Conservation (phyloP, 2,329 filamentous ascomycete genomes). For the Botrytis byssoidea region DNA sequence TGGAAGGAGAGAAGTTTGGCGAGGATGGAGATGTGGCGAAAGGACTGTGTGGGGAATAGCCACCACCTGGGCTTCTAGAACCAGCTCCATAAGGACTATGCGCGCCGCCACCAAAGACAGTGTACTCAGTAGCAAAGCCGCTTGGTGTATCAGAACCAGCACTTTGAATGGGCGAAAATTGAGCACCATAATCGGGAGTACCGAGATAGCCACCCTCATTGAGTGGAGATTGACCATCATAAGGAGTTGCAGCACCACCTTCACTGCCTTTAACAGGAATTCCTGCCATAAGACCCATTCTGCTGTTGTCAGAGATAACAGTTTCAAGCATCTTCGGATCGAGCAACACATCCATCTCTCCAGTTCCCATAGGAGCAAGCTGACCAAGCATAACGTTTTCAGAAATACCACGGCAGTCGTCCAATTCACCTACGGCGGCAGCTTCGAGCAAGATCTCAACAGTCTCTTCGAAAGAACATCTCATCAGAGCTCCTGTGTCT, state of each 20-base stretch:
- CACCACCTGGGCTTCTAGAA: slow-evolving; percentile 59
- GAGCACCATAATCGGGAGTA: slow-evolving; percentile 56
- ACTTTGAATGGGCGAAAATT: slow-evolving; percentile 76
- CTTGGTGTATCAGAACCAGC: slow-evolving; percentile 69
- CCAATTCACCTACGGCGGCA: slow-evolving; percentile 88
- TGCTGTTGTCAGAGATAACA: slow-evolving; percentile 87
- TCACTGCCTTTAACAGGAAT: slow-evolving; percentile 74
- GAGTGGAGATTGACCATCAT: slow-evolving; percentile 83
- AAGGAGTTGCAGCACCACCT: slow-evolving; percentile 88
- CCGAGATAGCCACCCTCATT: slow-evolving; percentile 66
- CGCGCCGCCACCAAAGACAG: slow-evolving; percentile 51
- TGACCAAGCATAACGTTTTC: slow-evolving; percentile 99
- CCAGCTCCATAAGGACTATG: slow-evolving; percentile 61
- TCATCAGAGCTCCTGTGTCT: slow-evolving; percentile 97
- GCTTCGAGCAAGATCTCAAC: slow-evolving; percentile 97
- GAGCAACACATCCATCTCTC: slow-evolving; percentile 89
- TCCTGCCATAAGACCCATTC: slow-evolving; percentile 77
- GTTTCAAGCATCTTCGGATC: slow-evolving; percentile 96
- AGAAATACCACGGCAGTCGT: slow-evolving; percentile 96
- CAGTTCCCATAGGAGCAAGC: slow-evolving; percentile 94
- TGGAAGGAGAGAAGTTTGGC: slow-evolving; percentile 42
- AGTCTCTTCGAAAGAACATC: slow-evolving; percentile 98
- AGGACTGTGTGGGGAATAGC: slow-evolving; percentile 69
- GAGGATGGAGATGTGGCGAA: slow-evolving; percentile 50
- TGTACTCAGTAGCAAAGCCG: slow-evolving; percentile 63